Base-by-base conservation (phyloP, 805 yeast genomes). In the Candida boidinii region DNA sequence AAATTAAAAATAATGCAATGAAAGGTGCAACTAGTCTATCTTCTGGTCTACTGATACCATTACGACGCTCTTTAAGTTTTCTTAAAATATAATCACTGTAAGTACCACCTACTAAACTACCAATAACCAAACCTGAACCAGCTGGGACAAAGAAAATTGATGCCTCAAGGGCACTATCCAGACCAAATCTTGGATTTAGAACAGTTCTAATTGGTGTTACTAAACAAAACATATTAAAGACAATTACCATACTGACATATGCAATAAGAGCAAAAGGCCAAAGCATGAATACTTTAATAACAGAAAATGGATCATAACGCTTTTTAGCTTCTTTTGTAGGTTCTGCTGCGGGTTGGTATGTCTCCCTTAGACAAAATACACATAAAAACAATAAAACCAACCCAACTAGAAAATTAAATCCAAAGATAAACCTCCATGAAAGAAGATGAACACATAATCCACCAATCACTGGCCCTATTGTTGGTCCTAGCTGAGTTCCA, bases 71-170 rank as follows among this genome's bases (percentile, higher is more conserved):
- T 12, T 63, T 63, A 48, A 65, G 66, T 39, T 58, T 58, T 31
- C 54, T 58, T 5, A 71, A 76, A 26, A 56, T 53, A 32, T 51
- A 46, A 46, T 74, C 79, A 0, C 79, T 71, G 56, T 60, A 67
- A 30, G 50, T 45, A 0, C 79, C 79, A 4, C 79, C 79, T 37
- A 66, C 35, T 17, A 65, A 56, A 9, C 74, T 62, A 1, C 79
- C 79, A 1, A 47, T 23, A 2, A 72, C 27, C 39, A 69, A 70
- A 0, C 80, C 80, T 12, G 49, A 10, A 1, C 79, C 79, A 1
- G 79, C 77, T 4, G 79, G 68, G 5, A 73, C 45, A 40, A 73
- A 73, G 43, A 74, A 73, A 16, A 74, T 48, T 0, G 75, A 66
- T 25, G 74, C 70, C 35, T 59, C 60, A 2, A 73, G 43, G 0